phyloP scores from a whole-genome alignment of 139 green algal species.

The Chlamydomonas incerta region DNA sequence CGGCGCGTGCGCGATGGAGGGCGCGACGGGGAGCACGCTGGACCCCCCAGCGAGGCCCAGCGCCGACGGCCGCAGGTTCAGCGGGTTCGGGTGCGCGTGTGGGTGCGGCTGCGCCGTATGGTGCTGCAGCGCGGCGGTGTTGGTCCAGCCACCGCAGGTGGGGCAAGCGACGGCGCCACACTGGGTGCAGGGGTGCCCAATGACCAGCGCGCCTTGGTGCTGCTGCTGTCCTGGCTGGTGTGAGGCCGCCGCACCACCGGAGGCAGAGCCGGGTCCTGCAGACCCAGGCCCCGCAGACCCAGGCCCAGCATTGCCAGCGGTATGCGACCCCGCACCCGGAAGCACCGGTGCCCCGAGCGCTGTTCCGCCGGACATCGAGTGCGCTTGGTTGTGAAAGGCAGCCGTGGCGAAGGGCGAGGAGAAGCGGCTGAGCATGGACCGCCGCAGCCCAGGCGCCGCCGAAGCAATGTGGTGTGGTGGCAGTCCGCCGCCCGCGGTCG shows the following conservation, averaged over 20 bases:
- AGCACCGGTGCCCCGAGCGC: neutral
- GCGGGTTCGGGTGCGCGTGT: neutral
- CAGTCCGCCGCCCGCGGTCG: too few relatives aligned
- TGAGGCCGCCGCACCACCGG: too few relatives aligned
- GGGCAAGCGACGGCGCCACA: neutral
- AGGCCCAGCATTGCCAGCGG: neutral
- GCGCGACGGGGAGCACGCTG: too few relatives aligned
- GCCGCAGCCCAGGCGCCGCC: neutral
- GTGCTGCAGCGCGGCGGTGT: neutral
- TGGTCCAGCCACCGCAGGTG: neutral
- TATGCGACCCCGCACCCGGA: neutral
- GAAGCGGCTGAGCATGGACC: slow-evolving; percentile 24
- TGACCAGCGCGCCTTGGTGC: neutral
- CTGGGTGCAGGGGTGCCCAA: neutral
- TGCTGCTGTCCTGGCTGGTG: neutral
- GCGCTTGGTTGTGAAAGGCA: neutral
- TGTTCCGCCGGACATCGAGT: neutral
- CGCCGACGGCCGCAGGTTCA: too few relatives aligned
- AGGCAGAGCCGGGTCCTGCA: neutral
- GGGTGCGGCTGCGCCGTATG: neutral
- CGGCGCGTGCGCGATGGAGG: too few relatives aligned
- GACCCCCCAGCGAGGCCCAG: too few relatives aligned
- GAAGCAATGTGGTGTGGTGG: too few relatives aligned
- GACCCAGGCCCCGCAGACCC: too few relatives aligned
- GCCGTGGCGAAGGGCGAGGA: slow-evolving; percentile 19